phyloP scores from a whole-genome alignment of 768 basidiomycete species.

The Tubosaeta sp. region DNA sequence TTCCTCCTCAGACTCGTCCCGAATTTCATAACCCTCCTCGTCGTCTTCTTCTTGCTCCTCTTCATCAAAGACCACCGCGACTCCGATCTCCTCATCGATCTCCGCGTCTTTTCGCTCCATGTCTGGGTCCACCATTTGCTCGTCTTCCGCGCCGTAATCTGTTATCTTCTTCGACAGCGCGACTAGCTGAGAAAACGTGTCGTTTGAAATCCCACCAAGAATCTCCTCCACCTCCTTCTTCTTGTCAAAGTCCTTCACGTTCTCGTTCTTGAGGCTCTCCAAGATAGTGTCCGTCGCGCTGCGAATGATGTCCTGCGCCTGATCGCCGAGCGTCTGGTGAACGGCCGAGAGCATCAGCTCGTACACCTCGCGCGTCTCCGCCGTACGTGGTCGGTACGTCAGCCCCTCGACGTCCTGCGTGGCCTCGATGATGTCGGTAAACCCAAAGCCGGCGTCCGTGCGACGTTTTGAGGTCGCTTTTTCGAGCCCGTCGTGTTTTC shows the following conservation, averaged over 20 bases:
- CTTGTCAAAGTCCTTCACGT: constrained; percentile 94
- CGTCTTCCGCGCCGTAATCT: constrained; percentile 89
- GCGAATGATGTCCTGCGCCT: constrained; percentile 92
- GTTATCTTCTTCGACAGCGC: constrained; percentile 91
- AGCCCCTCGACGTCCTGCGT: constrained; percentile 92
- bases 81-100: constrained; percentile 95
- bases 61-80: constrained; percentile 96
- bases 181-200: constrained; percentile 79
- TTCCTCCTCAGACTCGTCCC: constrained; percentile 76
- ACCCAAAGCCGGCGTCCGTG: constrained; percentile 67
- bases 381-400: constrained; percentile 87
- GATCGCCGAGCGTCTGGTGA: constrained; percentile 84
- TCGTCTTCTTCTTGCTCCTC: constrained; percentile 95
- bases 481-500: constrained; percentile 52
- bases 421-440: constrained; percentile 89
- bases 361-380: constrained; percentile 93
- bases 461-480: constrained; percentile 54
- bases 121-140: constrained; percentile 71
- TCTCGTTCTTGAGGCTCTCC: constrained; percentile 83
- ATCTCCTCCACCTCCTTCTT: constrained; percentile 86
- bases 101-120: constrained; percentile 78
- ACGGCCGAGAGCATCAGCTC: constrained; percentile 84
- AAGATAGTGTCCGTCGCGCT: constrained; percentile 92
- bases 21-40: constrained; percentile 83
- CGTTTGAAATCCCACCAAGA: constrained; percentile 61